phyloP scores from a whole-genome alignment of 345 rosid species.

The Mangifera indica region DNA sequence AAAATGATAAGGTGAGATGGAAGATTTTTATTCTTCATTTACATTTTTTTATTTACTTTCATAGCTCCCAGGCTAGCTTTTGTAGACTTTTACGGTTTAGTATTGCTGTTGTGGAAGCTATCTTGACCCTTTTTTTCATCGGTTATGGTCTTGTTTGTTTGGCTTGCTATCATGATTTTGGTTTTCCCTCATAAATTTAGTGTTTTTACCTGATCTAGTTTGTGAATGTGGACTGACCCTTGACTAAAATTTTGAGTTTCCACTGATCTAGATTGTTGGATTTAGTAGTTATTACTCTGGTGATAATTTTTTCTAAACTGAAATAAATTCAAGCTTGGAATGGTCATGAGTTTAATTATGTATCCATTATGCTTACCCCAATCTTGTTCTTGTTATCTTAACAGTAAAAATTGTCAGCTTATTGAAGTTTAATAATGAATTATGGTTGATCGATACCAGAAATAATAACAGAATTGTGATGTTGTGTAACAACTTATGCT shows the following conservation, averaged over 20 bases:
- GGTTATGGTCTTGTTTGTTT: neutral
- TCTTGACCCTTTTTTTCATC: neutral
- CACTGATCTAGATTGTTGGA: neutral
- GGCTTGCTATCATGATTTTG: neutral
- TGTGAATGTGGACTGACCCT: neutral
- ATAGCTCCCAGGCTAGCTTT: neutral
- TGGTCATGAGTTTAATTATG: neutral
- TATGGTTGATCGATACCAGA: neutral
- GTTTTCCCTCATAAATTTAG: neutral
- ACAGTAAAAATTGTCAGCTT: neutral
- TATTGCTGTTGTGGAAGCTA: neutral
- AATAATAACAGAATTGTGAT: neutral
- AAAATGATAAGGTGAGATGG: conserved; percentile 81
- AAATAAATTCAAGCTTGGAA: neutral
- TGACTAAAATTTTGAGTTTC: neutral
- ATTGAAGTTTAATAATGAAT: neutral
- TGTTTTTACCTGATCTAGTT: neutral
- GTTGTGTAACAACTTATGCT: neutral
- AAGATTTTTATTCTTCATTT: neutral
- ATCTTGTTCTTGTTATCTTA: neutral
- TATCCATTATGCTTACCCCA: neutral
- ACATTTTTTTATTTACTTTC: conserved; percentile 2
- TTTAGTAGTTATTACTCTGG: neutral
- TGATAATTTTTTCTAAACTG: neutral
- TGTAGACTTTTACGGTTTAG: no score